Evolutionary conservation across 805 yeast genomes (phyloP).

Genomic region (Saturnispora diversa): DNA sequence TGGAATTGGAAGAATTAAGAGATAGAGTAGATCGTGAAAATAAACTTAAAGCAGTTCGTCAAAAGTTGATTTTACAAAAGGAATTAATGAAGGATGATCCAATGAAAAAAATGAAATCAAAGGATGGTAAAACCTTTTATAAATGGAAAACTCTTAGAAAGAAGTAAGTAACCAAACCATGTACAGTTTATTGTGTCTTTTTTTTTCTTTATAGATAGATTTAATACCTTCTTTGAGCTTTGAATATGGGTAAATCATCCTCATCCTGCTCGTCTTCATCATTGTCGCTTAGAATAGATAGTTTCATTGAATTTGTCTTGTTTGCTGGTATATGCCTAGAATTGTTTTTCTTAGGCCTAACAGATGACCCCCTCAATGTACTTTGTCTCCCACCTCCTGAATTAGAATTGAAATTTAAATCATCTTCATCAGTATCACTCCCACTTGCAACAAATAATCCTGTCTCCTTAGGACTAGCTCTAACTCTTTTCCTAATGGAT

Average conservation of each 20-base stretch:
- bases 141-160: constrained; percentile 84
- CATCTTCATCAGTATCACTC: constrained; percentile 8
- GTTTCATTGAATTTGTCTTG: background rate
- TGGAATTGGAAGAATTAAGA: constrained; percentile 52
- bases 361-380: no score
- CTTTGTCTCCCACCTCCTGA: background rate
- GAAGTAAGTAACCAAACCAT: constrained; percentile 25
- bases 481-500: background rate
- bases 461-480: background rate
- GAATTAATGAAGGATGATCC: constrained; percentile 86
- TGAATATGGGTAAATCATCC: constrained; percentile 27
- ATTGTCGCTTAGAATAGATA: constrained; percentile 6
- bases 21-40: constrained; percentile 61
- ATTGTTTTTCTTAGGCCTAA: no score
- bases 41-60: constrained; percentile 60
- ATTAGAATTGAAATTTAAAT: background rate
- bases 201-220: background rate
- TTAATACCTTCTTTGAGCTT: constrained; percentile 19
- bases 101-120: constrained; percentile 57
- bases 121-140: constrained; percentile 60
- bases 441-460: constrained; percentile 14
- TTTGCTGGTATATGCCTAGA: background rate
- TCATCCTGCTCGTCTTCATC: constrained; percentile 23
- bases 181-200: background rate
- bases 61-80: constrained; percentile 66